Base-by-base conservation (phyloP, 2,329 filamentous ascomycete genomes). In the Orbilia brochopaga region DNA sequence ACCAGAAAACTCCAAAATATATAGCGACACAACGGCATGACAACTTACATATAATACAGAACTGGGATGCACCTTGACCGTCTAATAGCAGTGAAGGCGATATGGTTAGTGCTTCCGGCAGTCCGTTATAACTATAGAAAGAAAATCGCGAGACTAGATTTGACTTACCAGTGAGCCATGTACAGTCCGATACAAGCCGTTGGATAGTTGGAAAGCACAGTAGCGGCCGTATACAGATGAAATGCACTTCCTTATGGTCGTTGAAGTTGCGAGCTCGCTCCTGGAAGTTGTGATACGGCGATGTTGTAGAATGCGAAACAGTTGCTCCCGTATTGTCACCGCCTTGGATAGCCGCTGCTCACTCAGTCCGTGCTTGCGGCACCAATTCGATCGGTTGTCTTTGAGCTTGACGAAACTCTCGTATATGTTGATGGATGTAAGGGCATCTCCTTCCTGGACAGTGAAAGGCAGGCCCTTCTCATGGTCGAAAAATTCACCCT, bases 341-440 rank as follows among this genome's bases (percentile, higher is more conserved):
- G 93, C 93, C 57, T 89, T 86, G n/a, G 83, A 85, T 84, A 99
- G 84, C 2, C 88, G 85, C 79, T 94, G 93, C 83, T 88, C 95
- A 78, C 96, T 97, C 56, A 97, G 82, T 67, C 88, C 85, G 75
- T 97, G 88, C 7, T 94, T 89, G 59, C 90, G 88, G 78, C 92
- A 97, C 83, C 94, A 99, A 73, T 87, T 87, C 0, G 89, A 81
- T 73, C 95, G 91, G 78, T 92, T 93, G 75, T 87, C 88, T 1
- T 91, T 92, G 70, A 87, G 89, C 1, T 88, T 91, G 54, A 93
- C 82, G 77, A 97, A 97, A 0, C 91, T 86, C 77, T 93, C 89
- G 78, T 94, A 97, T 17, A 92, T 90, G 77, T 97, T 97, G 37
- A 97, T 84, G 11, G 96, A 85, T 0, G 92, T 97, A 27, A 97